phyloP scores from a whole-genome alignment of 2,329 filamentous ascomycete genomes.

The Tricladium varicosporioides region DNA sequence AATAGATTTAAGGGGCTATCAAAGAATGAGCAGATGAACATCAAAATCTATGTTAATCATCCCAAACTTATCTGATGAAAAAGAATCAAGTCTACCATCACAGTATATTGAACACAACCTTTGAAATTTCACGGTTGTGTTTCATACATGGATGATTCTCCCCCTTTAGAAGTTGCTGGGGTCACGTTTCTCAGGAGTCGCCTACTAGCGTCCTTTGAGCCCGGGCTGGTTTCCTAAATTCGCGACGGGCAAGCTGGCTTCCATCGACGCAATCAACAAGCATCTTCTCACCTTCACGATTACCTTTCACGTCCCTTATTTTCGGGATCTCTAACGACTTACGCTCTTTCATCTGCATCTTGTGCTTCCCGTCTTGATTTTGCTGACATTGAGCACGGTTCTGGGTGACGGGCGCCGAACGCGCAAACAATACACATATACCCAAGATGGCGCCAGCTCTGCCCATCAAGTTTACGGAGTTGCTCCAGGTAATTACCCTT shows the following conservation, averaged over 20 bases:
- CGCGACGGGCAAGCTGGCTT: slow-evolving; percentile 13
- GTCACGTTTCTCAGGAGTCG: neutral
- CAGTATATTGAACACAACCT: too few relatives aligned
- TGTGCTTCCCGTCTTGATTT: slow-evolving; percentile 15
- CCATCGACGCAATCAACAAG: slow-evolving; percentile 14
- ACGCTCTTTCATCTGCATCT: slow-evolving; percentile 21
- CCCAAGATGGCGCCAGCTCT: slow-evolving; percentile 52
- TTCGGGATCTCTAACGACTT: slow-evolving; percentile 22
- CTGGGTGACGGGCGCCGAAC: slow-evolving; percentile 25
- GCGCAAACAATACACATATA: slow-evolving; percentile 20
- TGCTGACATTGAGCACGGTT: slow-evolving; percentile 29
- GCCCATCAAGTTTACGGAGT: slow-evolving; percentile 91
- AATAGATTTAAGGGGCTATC: neutral
- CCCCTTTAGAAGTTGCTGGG: neutral
- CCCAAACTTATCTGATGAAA: too few relatives aligned
- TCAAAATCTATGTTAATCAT: too few relatives aligned
- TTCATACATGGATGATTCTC: neutral
- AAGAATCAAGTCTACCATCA: too few relatives aligned
- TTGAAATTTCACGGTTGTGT: too few relatives aligned
- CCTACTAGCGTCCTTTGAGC: neutral
- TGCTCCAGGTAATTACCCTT: slow-evolving; percentile 83
- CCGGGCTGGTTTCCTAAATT: slow-evolving; percentile 5
- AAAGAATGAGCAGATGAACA: too few relatives aligned
- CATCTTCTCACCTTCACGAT: slow-evolving; percentile 11
- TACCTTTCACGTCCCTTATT: slow-evolving; percentile 16